A percentile compares a stretch with the other conserved stretches of the same genome.
Evolutionary conservation across 2,329 filamentous ascomycete genomes (phyloP).

Genomic region (Paecilomyces formosus): DNA sequence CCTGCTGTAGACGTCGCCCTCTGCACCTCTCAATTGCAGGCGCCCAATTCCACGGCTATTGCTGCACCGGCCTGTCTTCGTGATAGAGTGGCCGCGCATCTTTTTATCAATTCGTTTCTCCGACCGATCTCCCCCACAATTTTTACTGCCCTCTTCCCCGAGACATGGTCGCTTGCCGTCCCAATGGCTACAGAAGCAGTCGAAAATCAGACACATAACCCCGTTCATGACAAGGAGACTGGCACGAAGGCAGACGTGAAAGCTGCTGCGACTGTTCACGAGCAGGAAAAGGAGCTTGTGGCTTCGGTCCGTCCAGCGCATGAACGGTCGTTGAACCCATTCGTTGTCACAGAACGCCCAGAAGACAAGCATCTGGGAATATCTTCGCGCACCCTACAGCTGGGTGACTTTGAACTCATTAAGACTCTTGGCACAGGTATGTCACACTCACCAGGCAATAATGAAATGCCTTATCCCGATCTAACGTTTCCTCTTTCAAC

Average conservation of each 20-base stretch:
- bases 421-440: slow-evolving; percentile 44
- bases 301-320: slow-evolving; percentile 19
- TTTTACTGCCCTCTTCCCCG: slow-evolving; percentile 2
- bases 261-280: slow-evolving; percentile 15
- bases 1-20: background rate
- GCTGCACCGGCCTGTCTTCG: background rate
- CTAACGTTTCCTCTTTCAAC: slow-evolving; percentile 4
- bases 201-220: slow-evolving; percentile 24
- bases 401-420: slow-evolving; percentile 40
- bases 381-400: slow-evolving; percentile 27
- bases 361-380: slow-evolving; percentile 31
- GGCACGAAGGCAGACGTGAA: slow-evolving; percentile 10
- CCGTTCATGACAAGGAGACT: slow-evolving; percentile 15
- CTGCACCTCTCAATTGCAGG: background rate
- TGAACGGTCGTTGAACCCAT: slow-evolving; percentile 26
- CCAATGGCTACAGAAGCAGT: slow-evolving; percentile 34
- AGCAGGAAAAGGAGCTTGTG: slow-evolving; percentile 23
- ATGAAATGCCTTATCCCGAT: slow-evolving; percentile 7
- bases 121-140: slow-evolving; percentile 7
- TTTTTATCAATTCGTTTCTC: slow-evolving; percentile 3
- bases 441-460: slow-evolving; percentile 5
- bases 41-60: background rate
- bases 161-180: slow-evolving; percentile 27
- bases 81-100: background rate
- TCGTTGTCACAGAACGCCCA: slow-evolving; percentile 29